Evolutionary conservation across 2,329 filamentous ascomycete species (phyloP).

Genomic region (Scedosporium dehoogii): DNA sequence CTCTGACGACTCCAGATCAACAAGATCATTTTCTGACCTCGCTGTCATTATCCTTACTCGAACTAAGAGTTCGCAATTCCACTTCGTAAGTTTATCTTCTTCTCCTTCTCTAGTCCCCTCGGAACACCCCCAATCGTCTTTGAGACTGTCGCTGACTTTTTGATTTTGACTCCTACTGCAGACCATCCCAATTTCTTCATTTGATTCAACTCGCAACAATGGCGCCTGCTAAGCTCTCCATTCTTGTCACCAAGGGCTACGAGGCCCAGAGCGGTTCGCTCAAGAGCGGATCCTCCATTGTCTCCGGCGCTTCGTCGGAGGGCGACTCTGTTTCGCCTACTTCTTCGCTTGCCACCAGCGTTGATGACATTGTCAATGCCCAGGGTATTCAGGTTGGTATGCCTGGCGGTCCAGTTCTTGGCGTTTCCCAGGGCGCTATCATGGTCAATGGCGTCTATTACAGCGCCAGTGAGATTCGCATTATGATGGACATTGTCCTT

Average conservation of each 20-base stretch:
- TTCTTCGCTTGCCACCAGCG: neutral
- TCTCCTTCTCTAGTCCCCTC: too few relatives aligned
- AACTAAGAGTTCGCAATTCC: too few relatives aligned
- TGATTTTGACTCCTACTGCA: too few relatives aligned
- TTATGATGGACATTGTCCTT: slow-evolving; percentile 20
- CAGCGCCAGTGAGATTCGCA: slow-evolving; percentile 13
- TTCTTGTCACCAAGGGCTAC: neutral
- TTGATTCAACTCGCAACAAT: too few relatives aligned
- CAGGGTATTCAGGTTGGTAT: neutral
- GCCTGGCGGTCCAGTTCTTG: neutral
- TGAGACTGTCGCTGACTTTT: too few relatives aligned
- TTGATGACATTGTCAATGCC: neutral
- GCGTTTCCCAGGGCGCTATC: neutral
- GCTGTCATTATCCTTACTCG: too few relatives aligned
- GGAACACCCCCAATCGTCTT: too few relatives aligned
- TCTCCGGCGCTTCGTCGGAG: neutral
- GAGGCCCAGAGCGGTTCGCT: neutral
- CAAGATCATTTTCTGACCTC: too few relatives aligned
- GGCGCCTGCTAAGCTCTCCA: neutral
- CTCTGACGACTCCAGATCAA: too few relatives aligned
- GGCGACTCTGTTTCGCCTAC: neutral
- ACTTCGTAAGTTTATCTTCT: too few relatives aligned
- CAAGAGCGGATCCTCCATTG: neutral
- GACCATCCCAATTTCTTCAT: too few relatives aligned
- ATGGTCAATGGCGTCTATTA: slow-evolving; percentile 7